phyloP scores from a whole-genome alignment of 495 filamentous ascomycete genomes.

The Neurospora tetrasperma region DNA sequence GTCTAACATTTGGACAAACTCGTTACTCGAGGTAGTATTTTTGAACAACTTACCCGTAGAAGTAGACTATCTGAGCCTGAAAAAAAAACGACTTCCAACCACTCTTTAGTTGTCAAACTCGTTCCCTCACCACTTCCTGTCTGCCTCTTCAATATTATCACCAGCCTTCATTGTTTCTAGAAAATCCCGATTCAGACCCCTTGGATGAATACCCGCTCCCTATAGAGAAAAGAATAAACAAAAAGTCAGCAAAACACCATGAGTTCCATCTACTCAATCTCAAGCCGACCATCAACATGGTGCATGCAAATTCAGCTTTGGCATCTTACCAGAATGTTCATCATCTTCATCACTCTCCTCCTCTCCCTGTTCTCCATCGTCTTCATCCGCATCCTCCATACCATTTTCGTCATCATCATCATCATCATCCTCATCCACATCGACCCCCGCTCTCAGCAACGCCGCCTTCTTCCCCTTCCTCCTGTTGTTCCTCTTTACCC shows the following conservation, averaged over 20 bases:
- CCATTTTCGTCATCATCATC: slow-evolving; percentile 11
- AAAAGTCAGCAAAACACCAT: not conserved
- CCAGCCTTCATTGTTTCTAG: not conserved
- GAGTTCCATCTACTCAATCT: not conserved
- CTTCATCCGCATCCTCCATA: not conserved
- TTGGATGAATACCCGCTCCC: not conserved
- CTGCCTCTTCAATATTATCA: not conserved
- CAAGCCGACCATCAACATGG: not conserved
- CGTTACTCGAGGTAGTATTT: not conserved
- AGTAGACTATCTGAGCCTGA: not conserved
- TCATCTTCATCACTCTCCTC: not conserved
- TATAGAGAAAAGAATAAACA: not conserved
- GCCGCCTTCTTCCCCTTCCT: slow-evolving; percentile 3
- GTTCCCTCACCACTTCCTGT: not conserved
- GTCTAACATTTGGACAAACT: not conserved
- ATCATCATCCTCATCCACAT: not conserved
- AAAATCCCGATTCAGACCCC: not conserved
- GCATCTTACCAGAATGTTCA: not conserved
- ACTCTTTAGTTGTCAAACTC: not conserved
- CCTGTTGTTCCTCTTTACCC: not conserved
- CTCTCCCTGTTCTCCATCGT: not conserved
- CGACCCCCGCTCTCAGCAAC: slow-evolving; percentile 3
- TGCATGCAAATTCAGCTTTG: not conserved
- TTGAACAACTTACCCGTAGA: not conserved
- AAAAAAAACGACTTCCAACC: not conserved